Evolutionary conservation across 495 filamentous ascomycete species (phyloP), one percentile per base, ranked within the genome.

Genomic region (Neurospora sp.): DNA sequence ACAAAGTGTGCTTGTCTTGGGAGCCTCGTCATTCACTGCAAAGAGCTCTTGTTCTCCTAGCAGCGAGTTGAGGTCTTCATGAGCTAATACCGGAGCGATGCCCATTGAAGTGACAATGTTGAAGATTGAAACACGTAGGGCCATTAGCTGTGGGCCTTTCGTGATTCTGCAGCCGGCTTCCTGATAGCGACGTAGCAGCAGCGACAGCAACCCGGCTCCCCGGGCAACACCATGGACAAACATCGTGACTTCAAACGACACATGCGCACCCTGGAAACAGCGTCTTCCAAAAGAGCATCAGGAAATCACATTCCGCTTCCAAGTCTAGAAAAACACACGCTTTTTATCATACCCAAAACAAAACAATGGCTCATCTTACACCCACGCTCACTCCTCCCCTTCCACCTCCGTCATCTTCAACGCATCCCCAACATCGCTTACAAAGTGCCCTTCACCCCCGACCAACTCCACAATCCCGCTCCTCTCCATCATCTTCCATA

Each of bases 401-500:
- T 94, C 91, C 12, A 89, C 80, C 81, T 97, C 94, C 4, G 91
- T 91, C 82, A 94, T 78, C 71, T 88, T 88, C 76, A 98, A 79
- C 22, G 96, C 96, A 77, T 96, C 91, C 42, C 93, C 89, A 10
- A 99, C 93, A 77, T 90, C 90, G 27, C 87, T 85, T 18, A 97
- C 92, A 82, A 98, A 97, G 77, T 95, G 90, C 8, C 83, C 76
- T 76, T 87, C 82, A 0, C 96, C 91, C 35, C 96, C 92, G 72
- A 90, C 90, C 45, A 88, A 81, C 42, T 94, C 91, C 18, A 97
- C 86, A 76, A 98, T 97, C 27, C 96, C 94, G 75, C 92, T 94
- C 44, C 88, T 83, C 31, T 89, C 84, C 80, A 98, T 92, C 77
- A 92, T 84, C 72, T 86, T 81, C 83, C 90, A 95, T 0, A 98